Evolutionary conservation across 192 early-diverging fungal species (phyloP).

Genomic region (Coemansia sp.): DNA sequence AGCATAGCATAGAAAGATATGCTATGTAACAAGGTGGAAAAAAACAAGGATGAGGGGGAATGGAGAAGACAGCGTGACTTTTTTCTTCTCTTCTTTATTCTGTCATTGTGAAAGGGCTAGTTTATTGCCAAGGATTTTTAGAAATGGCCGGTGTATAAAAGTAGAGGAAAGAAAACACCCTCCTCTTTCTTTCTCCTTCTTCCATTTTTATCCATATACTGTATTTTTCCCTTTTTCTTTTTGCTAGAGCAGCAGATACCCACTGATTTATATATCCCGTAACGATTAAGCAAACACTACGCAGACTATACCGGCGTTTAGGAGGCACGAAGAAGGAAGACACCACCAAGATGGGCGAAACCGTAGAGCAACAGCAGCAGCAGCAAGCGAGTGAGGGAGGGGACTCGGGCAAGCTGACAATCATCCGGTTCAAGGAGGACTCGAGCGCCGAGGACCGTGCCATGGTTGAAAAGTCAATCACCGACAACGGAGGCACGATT

Average conservation of each 20-base stretch:
- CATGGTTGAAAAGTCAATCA: slow-evolving; percentile 4
- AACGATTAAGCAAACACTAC: not conserved
- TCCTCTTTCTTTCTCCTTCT: not conserved
- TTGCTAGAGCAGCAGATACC: not conserved
- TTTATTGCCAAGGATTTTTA: no score
- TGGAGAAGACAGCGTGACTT: no score
- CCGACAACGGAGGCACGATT: not conserved
- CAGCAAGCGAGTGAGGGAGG: no score
- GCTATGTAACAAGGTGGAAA: no score
- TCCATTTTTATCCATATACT: not conserved
- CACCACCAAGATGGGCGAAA: not conserved
- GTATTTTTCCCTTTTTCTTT: not conserved
- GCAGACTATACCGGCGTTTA: not conserved
- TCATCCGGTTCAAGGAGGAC: slow-evolving; percentile 1
- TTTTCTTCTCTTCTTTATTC: no score
- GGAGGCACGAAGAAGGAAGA: not conserved
- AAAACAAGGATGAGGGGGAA: no score
- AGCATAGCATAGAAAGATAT: no score
- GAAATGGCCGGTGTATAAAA: no score
- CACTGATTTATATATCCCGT: no score
- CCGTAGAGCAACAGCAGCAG: not conserved
- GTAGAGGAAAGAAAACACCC: no score
- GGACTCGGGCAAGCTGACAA: not conserved
- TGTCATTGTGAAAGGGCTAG: no score
- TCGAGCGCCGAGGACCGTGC: slow-evolving; percentile 1